These are phyloP conservation scores for Cruciata laevipes DNA, from an alignment of 257 asterid genomes.

Conservation along the genomic window DNA sequence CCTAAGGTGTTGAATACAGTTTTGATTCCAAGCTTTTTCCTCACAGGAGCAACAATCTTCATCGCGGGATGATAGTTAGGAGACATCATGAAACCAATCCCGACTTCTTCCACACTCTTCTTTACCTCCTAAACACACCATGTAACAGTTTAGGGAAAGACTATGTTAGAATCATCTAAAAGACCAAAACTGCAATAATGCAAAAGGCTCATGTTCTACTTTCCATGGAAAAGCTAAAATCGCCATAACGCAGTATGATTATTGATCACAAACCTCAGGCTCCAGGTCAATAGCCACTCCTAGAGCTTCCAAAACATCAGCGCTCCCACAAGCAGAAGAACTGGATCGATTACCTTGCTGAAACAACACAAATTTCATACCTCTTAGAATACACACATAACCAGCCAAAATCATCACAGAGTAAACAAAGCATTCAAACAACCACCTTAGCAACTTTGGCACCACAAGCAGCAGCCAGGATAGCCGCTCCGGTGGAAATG, in stretches of 20 bases:
- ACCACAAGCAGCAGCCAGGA: slow-evolving; percentile 90
- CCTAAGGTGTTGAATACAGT: slow-evolving; percentile 72
- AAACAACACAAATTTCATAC: not conserved
- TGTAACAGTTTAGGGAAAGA: not conserved
- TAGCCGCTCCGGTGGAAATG: slow-evolving; percentile 78
- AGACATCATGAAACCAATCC: slow-evolving; percentile 89
- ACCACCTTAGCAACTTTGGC: slow-evolving; percentile 78
- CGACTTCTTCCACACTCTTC: slow-evolving; percentile 58
- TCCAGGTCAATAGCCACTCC: slow-evolving; percentile 58
- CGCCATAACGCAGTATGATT: not conserved
- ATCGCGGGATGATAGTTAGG: slow-evolving; percentile 80
- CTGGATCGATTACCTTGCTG: slow-evolving; percentile 94
- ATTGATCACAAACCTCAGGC: slow-evolving; percentile 52
- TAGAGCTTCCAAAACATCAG: slow-evolving; percentile 73
- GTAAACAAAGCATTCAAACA: not conserved
- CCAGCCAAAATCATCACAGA: not conserved
- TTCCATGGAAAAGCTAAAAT: not conserved
- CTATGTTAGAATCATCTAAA: not conserved
- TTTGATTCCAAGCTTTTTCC: slow-evolving; percentile 65
- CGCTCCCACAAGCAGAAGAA: slow-evolving; percentile 90
- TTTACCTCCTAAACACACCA: slow-evolving; percentile 43
- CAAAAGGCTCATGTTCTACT: not conserved
- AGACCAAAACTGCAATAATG: not conserved
- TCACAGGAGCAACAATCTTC: slow-evolving; percentile 71
- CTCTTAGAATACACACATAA: not conserved